These are phyloP conservation scores for Lactarius sp. DNA, from an alignment of 768 basidiomycete genomes.

Conservation along the genomic window DNA sequence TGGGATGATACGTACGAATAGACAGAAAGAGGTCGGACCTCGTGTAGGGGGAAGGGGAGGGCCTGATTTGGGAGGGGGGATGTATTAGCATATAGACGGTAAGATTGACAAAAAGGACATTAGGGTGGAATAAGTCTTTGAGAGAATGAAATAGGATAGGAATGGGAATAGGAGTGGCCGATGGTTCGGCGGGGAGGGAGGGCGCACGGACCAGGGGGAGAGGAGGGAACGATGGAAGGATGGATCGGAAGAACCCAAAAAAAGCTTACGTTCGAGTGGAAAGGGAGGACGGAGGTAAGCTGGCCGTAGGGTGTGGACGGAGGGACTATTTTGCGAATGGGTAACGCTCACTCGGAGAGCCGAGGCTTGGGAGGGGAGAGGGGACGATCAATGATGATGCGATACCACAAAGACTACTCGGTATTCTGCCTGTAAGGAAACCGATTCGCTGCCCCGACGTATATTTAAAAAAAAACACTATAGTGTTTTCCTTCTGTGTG, in stretches of 20 bases:
- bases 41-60: slow-evolving; percentile 8
- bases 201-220: slow-evolving; percentile 20
- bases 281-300: slow-evolving; percentile 17
- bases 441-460: not conserved
- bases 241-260: slow-evolving; percentile 23
- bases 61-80: slow-evolving; percentile 13
- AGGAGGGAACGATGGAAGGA: slow-evolving; percentile 9
- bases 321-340: slow-evolving; percentile 9
- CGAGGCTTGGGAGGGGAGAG: slow-evolving; percentile 25
- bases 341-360: slow-evolving; percentile 25
- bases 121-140: not conserved
- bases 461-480: slow-evolving; percentile 14
- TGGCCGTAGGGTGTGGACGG: slow-evolving; percentile 21
- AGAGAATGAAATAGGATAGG: slow-evolving; percentile 4
- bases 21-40: slow-evolving; percentile 2
- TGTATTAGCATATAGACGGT: slow-evolving; percentile 20
- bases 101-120: slow-evolving; percentile 10
- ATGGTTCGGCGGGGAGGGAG: slow-evolving; percentile 10
- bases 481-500: slow-evolving; percentile 5
- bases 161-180: slow-evolving; percentile 18
- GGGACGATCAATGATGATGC: slow-evolving; percentile 28
- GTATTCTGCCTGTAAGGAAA: slow-evolving; percentile 9
- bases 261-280: slow-evolving; percentile 24
- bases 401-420: slow-evolving; percentile 20
- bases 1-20: not conserved